phyloP scores from a whole-genome alignment of 441 rosid genomes.

The Gossypium gossypioides region DNA sequence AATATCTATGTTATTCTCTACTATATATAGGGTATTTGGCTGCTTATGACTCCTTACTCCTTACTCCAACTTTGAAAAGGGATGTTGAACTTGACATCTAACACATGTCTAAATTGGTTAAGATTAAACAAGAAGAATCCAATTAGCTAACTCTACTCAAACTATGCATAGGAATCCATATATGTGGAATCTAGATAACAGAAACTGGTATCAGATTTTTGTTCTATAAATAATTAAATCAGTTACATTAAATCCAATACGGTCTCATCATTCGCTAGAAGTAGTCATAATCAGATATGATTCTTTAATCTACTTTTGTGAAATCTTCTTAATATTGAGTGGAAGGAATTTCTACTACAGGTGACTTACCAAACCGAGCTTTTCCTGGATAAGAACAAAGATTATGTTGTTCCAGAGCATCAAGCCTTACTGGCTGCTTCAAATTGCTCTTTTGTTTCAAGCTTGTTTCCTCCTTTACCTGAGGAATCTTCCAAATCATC shows the following conservation, averaged over 20 bases:
- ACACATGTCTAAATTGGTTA: not conserved
- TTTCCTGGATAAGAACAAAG: conserved; percentile 96
- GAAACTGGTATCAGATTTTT: not conserved
- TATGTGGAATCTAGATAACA: not conserved
- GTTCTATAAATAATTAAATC: not conserved
- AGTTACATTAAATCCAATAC: not conserved
- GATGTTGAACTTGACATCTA: not conserved
- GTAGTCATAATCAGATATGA: not conserved
- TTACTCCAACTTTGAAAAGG: not conserved
- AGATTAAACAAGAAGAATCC: not conserved
- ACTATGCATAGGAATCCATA: not conserved
- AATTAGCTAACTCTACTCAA: not conserved
- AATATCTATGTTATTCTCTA: not conserved
- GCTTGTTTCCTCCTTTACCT: conserved; percentile 63
- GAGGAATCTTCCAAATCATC: conserved; percentile 87
- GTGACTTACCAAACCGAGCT: conserved; percentile 87
- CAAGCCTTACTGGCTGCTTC: conserved; percentile 74
- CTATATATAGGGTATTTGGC: not conserved
- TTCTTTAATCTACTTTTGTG: not conserved
- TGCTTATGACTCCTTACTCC: conserved; percentile 3
- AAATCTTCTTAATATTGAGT: conserved; percentile 4
- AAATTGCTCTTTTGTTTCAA: conserved; percentile 67
- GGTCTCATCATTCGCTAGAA: not conserved
- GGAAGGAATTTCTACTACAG: conserved; percentile 26
- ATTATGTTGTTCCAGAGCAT: conserved; percentile 90